phyloP scores from a whole-genome alignment of 1,139 yeast species.

The Yamadazyma sp. region DNA sequence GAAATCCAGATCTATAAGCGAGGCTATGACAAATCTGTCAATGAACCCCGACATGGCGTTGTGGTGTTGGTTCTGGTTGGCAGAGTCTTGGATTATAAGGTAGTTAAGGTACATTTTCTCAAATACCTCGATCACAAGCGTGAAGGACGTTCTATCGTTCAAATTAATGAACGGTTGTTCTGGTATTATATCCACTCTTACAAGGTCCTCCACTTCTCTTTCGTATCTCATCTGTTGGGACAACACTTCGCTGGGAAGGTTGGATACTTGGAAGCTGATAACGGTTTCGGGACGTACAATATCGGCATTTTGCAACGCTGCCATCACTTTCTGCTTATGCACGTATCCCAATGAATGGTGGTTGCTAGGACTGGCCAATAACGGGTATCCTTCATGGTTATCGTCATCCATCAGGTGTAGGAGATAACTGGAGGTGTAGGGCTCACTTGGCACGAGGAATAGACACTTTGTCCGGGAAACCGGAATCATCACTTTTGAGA shows the following conservation, averaged over 20 bases:
- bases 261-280: constrained; percentile 26
- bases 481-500: constrained; percentile 36
- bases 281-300: constrained; percentile 7
- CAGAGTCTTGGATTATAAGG: constrained; percentile 25
- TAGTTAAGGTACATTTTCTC: constrained; percentile 43
- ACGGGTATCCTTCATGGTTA: constrained; percentile 46
- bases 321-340: constrained; percentile 26
- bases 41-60: constrained; percentile 38
- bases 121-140: constrained; percentile 38
- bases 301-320: constrained; percentile 16
- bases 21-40: constrained; percentile 39
- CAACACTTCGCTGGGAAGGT: constrained; percentile 19
- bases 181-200: constrained; percentile 18
- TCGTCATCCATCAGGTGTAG: constrained; percentile 27
- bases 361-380: constrained; percentile 25
- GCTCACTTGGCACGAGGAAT: constrained; percentile 26
- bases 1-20: constrained; percentile 31
- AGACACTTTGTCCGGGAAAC: constrained; percentile 27
- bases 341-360: constrained; percentile 40
- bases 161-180: constrained; percentile 25
- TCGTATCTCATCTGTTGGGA: constrained; percentile 30
- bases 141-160: constrained; percentile 36
- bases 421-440: constrained; percentile 24
- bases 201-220: constrained; percentile 11
- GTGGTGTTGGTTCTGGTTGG: constrained; percentile 11